Conservation (phyloP, 306 rosid species). For the Begonia loranthoides region DNA sequence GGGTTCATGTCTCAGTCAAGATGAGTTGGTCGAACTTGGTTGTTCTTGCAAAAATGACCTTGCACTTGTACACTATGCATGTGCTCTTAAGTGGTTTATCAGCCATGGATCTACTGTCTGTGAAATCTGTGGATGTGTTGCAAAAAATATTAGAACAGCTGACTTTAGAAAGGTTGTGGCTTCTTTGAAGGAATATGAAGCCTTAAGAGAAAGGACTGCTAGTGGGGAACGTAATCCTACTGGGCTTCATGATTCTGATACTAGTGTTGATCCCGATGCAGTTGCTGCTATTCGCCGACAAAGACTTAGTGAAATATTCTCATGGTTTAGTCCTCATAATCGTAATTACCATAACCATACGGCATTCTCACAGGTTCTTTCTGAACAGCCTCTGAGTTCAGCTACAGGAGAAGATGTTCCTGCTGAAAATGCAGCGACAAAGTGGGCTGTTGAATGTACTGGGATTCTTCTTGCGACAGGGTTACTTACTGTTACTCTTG, state of each 20-base stretch:
- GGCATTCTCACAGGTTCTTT: constrained; percentile 41
- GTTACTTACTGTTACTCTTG: constrained; percentile 81
- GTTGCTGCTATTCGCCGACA: constrained; percentile 92
- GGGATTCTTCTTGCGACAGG: constrained; percentile 97
- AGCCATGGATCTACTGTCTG: constrained; percentile 89
- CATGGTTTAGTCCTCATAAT: constrained; percentile 77
- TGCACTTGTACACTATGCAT: constrained; percentile 82
- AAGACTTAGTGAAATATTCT: constrained; percentile 76
- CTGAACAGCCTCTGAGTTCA: constrained; percentile 50
- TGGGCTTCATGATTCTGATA: constrained; percentile 19
- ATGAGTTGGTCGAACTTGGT: constrained; percentile 70
- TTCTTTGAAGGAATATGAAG: constrained; percentile 74
- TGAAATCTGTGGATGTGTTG: constrained; percentile 74
- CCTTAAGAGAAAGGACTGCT: constrained; percentile 78
- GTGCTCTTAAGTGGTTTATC: constrained; percentile 96
- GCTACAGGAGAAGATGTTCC: constrained; percentile 38
- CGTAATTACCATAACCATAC: constrained; percentile 26
- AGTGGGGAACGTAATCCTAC: constrained; percentile 51
- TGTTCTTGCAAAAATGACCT: constrained; percentile 94
- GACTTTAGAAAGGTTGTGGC: constrained; percentile 61
- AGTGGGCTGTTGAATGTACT: constrained; percentile 88
- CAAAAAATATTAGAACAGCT: constrained; percentile 58
- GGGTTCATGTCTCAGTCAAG: constrained; percentile 49
- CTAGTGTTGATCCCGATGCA: constrained; percentile 81
- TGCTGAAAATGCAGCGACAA: constrained; percentile 57